A percentile compares a stretch with the other conserved stretches of the same genome.
These are phyloP conservation scores for Colletotrichum sp. DNA, from an alignment of 2,329 filamentous ascomycete species.

Conservation along the genomic window DNA sequence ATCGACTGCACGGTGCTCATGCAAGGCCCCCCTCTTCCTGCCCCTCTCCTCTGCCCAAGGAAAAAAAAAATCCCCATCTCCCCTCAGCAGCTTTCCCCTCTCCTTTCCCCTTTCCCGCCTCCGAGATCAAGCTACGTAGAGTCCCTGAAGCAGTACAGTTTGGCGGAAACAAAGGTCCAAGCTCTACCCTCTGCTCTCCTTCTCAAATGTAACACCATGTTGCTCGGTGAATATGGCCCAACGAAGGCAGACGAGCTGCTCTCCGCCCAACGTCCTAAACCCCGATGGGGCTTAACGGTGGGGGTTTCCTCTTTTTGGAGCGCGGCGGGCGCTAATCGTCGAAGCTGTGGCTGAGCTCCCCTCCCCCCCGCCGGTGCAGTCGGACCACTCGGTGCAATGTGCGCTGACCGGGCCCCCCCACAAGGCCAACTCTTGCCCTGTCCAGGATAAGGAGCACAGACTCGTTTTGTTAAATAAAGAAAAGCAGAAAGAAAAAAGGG, in stretches of 20 bases:
- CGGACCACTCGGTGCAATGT: background rate
- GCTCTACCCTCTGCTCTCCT: background rate
- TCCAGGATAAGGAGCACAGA: conserved; percentile 4
- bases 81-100: background rate
- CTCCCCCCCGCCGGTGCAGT: background rate
- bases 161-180: background rate
- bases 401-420: background rate
- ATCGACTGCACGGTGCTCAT: conserved; percentile 9
- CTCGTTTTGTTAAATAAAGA: background rate
- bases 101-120: background rate
- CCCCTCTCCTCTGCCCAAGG: background rate
- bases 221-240: background rate
- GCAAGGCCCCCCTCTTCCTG: conserved; percentile 7
- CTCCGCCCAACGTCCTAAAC: background rate
- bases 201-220: background rate
- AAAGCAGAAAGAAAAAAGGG: background rate
- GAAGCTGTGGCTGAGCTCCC: background rate
- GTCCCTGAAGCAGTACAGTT: background rate
- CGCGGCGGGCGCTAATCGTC: background rate
- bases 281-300: background rate
- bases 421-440: background rate
- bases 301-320: background rate
- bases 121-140: background rate
- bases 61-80: background rate
- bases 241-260: background rate